These are phyloP conservation scores for Botrytis aclada DNA, from an alignment of 2,329 filamentous ascomycete species.

Conservation along the genomic window DNA sequence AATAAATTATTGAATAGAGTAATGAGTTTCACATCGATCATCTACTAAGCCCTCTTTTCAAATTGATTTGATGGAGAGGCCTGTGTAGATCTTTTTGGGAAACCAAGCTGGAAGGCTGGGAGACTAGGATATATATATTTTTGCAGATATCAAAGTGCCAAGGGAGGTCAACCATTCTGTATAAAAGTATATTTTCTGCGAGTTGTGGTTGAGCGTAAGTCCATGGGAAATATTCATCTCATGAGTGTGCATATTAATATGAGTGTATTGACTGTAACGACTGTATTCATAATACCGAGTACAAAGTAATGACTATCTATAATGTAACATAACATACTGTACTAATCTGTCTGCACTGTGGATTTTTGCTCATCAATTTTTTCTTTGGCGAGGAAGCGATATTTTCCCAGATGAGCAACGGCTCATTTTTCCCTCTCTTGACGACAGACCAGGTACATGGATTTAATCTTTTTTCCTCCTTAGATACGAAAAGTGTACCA, in stretches of 20 bases:
- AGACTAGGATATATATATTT: neutral
- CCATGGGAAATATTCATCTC: neutral
- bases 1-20: neutral
- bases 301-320: neutral
- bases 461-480: slow-evolving; percentile 5
- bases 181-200: neutral
- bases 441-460: slow-evolving; percentile 15
- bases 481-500: neutral
- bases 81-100: slow-evolving; percentile 10
- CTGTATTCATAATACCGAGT: neutral
- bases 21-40: neutral
- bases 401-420: neutral
- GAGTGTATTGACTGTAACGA: neutral
- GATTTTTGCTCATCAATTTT: neutral
- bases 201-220: neutral
- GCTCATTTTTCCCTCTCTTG: neutral
- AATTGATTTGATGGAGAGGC: slow-evolving; percentile 14
- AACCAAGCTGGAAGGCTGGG: neutral
- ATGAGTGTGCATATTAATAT: neutral
- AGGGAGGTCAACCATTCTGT: neutral
- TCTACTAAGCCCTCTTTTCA: neutral
- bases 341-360: neutral
- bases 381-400: neutral
- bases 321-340: neutral
- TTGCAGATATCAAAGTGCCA: neutral